Conservation (phyloP, 2,329 filamentous ascomycete genomes). For the Colletotrichum falcatum region DNA sequence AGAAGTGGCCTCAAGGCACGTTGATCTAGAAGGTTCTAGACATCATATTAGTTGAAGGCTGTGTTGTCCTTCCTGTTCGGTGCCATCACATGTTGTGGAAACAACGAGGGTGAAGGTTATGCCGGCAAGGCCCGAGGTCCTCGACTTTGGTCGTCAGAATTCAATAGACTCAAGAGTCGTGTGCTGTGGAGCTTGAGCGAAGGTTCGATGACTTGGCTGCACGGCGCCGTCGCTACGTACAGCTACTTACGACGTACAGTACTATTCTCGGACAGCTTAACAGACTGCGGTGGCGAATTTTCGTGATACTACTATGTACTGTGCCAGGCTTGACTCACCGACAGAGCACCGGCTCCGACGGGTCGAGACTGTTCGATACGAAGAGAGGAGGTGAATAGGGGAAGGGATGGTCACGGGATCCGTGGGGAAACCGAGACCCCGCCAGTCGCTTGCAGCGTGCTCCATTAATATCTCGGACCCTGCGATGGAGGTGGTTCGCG, state of each 20-base stretch:
- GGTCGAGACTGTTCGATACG: conserved; percentile 25
- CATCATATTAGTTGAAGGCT: neutral
- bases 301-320: neutral
- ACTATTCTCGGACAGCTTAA: neutral
- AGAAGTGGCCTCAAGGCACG: neutral
- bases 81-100: neutral
- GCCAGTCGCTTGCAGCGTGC: conserved; percentile 17
- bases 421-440: conserved; percentile 30
- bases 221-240: neutral
- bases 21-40: neutral
- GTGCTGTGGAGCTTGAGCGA: conserved; percentile 10
- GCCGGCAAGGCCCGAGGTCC: neutral
- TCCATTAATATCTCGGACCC: conserved; percentile 6
- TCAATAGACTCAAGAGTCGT: neutral
- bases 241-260: neutral
- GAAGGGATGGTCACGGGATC: conserved; percentile 17
- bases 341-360: neutral
- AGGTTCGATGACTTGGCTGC: conserved; percentile 20
- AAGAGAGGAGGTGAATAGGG: neutral
- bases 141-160: neutral
- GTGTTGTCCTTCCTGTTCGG: too few relatives aligned
- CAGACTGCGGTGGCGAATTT: neutral
- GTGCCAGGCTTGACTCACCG: conserved; percentile 19
- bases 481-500: conserved; percentile 19
- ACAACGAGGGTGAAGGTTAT: neutral